phyloP scores from a whole-genome alignment of 371 early-diverging fungal species.

The Mortierella sp. region DNA sequence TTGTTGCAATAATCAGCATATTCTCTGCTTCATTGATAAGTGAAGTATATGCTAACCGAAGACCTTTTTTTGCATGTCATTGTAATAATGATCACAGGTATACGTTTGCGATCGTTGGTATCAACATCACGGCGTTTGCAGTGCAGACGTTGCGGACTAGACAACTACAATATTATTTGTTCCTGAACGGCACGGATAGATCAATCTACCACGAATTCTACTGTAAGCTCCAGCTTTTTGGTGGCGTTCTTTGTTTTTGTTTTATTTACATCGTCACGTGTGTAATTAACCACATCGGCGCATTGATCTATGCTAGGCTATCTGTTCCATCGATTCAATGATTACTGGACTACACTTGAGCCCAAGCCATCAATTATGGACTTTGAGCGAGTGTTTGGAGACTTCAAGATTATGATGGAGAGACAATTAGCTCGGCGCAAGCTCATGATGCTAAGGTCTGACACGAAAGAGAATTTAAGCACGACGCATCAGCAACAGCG shows the following conservation, averaged over 20 bases:
- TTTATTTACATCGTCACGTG: too few relatives aligned
- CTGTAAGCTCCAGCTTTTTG: constrained; percentile 61
- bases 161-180: constrained; percentile 75
- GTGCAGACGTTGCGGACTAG: constrained; percentile 74
- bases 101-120: constrained; percentile 87
- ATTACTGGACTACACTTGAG: constrained; percentile 72
- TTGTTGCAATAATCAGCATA: too few relatives aligned
- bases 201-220: constrained; percentile 77
- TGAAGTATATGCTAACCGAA: background rate
- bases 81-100: constrained; percentile 63
- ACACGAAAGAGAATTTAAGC: constrained; percentile 28
- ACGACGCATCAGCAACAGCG: constrained; percentile 10
- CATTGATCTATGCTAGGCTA: constrained; percentile 59
- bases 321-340: constrained; percentile 76
- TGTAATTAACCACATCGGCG: too few relatives aligned
- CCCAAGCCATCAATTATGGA: constrained; percentile 80
- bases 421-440: constrained; percentile 44
- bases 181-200: constrained; percentile 65
- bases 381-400: constrained; percentile 74
- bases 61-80: background rate
- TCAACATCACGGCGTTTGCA: constrained; percentile 81
- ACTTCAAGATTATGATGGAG: constrained; percentile 60
- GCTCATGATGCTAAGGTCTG: constrained; percentile 39
- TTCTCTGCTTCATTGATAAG: too few relatives aligned
- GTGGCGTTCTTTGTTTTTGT: too few relatives aligned